A percentile compares a stretch with the other conserved stretches of the same genome.
Evolutionary conservation across 2,329 filamentous ascomycete species (phyloP).

Genomic region (Fulvia fulva): DNA sequence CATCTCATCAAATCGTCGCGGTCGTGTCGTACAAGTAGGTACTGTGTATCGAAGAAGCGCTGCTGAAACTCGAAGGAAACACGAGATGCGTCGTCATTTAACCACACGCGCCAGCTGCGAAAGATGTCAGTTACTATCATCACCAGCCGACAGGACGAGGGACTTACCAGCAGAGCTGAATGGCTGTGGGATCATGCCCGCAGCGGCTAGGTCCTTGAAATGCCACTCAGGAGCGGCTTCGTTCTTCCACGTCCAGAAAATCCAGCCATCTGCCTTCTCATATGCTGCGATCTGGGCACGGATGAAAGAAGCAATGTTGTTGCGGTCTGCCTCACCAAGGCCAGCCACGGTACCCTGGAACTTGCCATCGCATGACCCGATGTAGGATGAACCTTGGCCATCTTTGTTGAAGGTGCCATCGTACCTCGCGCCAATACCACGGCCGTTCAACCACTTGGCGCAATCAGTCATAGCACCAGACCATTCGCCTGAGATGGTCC

Average conservation of each 20-base stretch:
- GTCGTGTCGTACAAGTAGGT: not conserved
- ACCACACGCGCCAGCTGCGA: conserved; percentile 11
- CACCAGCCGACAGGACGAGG: no score
- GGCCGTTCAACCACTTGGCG: conserved; percentile 47
- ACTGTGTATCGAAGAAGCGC: not conserved
- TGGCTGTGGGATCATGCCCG: conserved; percentile 35
- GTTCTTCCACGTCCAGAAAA: conserved; percentile 52
- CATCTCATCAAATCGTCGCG: conserved; percentile 1
- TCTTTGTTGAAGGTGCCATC: conserved; percentile 39
- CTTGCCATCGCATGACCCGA: conserved; percentile 45
- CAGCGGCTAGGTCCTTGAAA: conserved; percentile 42
- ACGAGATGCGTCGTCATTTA: not conserved
- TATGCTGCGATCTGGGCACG: conserved; percentile 47
- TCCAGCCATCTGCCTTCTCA: conserved; percentile 47
- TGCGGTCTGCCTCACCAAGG: conserved; percentile 40
- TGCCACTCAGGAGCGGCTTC: conserved; percentile 49
- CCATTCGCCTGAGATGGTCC: conserved; percentile 48
- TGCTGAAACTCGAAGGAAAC: not conserved
- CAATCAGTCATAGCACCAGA: conserved; percentile 47
- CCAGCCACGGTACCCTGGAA: conserved; percentile 41
- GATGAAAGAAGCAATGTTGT: conserved; percentile 44
- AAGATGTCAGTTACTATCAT: no score
- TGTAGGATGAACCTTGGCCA: conserved; percentile 34
- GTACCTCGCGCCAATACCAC: conserved; percentile 45
- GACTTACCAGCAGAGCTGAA: conserved; percentile 22